Conservation (phyloP, 1,139 yeast species). For the Debaryomyces fabryi region DNA sequence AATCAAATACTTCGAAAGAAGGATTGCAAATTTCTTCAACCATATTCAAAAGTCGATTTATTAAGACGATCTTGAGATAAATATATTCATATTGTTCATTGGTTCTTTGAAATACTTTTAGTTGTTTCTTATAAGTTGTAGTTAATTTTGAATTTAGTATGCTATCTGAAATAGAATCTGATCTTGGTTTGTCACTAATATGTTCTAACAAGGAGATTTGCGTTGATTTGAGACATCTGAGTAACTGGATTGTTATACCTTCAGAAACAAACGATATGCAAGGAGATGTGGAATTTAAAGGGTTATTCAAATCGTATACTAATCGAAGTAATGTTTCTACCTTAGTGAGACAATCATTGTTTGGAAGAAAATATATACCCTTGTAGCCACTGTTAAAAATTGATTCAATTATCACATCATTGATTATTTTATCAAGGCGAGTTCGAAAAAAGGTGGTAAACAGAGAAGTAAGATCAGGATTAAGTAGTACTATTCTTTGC, state of each 20-base stretch:
- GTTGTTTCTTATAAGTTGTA: background rate
- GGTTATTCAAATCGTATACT: background rate
- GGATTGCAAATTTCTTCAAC: constrained; percentile 6
- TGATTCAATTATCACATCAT: constrained; percentile 10
- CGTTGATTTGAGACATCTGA: constrained; percentile 6
- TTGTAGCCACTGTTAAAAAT: background rate
- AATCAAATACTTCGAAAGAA: constrained; percentile 5
- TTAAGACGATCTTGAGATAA: background rate
- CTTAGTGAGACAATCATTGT: constrained; percentile 1
- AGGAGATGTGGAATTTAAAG: background rate
- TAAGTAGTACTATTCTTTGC: background rate
- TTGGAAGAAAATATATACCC: background rate
- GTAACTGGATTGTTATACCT: background rate
- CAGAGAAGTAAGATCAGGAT: background rate
- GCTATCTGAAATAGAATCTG: background rate
- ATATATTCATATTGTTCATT: background rate
- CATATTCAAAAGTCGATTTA: constrained; percentile 1
- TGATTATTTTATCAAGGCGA: constrained; percentile 11
- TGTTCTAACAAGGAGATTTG: constrained; percentile 5
- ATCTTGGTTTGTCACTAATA: background rate
- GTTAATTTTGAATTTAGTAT: background rate
- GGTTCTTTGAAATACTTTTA: background rate
- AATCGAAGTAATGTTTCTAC: background rate
- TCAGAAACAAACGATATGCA: constrained; percentile 3
- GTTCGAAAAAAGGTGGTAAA: constrained; percentile 5